Percentiles rank a stretch among this genome's conserved stretches.
phyloP scores from a whole-genome alignment of 1,284 basidiomycete species.

The Earliella scabrosa region DNA sequence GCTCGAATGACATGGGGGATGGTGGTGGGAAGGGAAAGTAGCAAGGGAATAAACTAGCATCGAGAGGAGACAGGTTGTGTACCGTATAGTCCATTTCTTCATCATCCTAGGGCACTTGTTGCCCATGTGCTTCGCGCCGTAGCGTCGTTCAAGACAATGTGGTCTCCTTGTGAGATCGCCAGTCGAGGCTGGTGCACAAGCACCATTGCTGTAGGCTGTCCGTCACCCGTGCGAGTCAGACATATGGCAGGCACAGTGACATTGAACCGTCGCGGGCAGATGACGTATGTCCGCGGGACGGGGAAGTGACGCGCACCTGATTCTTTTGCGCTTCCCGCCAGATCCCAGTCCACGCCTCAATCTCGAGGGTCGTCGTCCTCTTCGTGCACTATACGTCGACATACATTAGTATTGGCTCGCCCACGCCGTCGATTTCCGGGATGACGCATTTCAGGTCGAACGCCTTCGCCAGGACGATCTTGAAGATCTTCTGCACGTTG shows the following conservation, averaged over 20 bases:
- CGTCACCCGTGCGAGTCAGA: constrained; percentile 6
- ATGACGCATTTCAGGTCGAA: constrained; percentile 95
- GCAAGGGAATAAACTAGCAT: constrained; percentile 23
- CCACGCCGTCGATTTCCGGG: constrained; percentile 93
- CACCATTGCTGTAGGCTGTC: constrained; percentile 16
- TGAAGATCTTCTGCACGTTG: constrained; percentile 99
- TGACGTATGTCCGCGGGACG: constrained; percentile 4
- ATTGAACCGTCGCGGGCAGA: not conserved
- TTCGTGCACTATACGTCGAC: constrained; percentile 70
- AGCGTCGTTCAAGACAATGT: constrained; percentile 13
- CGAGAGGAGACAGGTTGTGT: constrained; percentile 16
- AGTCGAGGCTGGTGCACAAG: constrained; percentile 10
- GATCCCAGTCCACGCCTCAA: constrained; percentile 18
- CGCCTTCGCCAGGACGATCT: constrained; percentile 90
- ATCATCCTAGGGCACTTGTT: constrained; percentile 20
- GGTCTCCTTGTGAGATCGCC: constrained; percentile 19
- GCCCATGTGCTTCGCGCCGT: constrained; percentile 20
- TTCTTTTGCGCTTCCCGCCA: constrained; percentile 25
- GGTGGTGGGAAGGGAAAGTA: constrained; percentile 14
- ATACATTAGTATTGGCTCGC: constrained; percentile 92
- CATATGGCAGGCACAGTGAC: not conserved
- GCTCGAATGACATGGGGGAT: constrained; percentile 8
- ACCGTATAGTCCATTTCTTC: constrained; percentile 24
- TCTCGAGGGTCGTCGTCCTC: constrained; percentile 14
- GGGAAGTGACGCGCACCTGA: constrained; percentile 9